phyloP scores from a whole-genome alignment of 305 asterid genomes.

The Andrographis paniculata region DNA sequence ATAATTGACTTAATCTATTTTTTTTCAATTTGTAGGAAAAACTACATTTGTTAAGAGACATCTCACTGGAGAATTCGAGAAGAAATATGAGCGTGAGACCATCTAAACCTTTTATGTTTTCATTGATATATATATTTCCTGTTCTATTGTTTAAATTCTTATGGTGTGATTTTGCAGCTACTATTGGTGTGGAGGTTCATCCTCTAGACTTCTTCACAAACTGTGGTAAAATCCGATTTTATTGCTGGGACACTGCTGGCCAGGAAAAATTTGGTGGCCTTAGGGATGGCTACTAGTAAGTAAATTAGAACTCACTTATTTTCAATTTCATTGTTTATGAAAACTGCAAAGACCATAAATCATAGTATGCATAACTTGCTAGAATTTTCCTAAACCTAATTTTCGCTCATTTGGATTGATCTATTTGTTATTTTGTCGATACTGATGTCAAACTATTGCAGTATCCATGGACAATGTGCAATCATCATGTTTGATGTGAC shows the following conservation, averaged over 20 bases:
- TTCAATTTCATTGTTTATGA: too few species aligned
- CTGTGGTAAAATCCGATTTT: conserved; percentile 61
- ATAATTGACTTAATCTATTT: conserved; percentile 6
- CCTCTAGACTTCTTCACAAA: conserved; percentile 61
- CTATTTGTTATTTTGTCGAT: neutral
- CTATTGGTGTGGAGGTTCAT: conserved; percentile 73
- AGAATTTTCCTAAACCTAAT: too few species aligned
- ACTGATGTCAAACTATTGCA: conserved; percentile 21
- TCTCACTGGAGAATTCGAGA: conserved; percentile 69
- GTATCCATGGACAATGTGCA: conserved; percentile 87
- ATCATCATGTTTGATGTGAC: conserved; percentile 86
- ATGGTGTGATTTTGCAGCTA: conserved; percentile 27
- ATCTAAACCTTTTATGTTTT: neutral
- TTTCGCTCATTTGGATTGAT: too few species aligned
- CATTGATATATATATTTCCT: neutral
- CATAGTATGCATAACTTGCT: neutral
- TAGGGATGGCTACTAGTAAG: conserved; percentile 75
- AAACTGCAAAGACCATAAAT: too few species aligned
- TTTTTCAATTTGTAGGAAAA: conserved; percentile 33
- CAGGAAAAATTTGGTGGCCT: conserved; percentile 76
- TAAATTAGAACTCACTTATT: conserved; percentile 13
- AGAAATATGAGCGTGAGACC: conserved; percentile 54
- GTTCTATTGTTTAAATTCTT: neutral
- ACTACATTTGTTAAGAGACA: conserved; percentile 75
- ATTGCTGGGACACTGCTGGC: conserved; percentile 85